Evolutionary conservation across 2,329 filamentous ascomycete species (phyloP), one percentile per base, ranked within the genome.

Genomic region (Trichoderma atrobrunneum): DNA sequence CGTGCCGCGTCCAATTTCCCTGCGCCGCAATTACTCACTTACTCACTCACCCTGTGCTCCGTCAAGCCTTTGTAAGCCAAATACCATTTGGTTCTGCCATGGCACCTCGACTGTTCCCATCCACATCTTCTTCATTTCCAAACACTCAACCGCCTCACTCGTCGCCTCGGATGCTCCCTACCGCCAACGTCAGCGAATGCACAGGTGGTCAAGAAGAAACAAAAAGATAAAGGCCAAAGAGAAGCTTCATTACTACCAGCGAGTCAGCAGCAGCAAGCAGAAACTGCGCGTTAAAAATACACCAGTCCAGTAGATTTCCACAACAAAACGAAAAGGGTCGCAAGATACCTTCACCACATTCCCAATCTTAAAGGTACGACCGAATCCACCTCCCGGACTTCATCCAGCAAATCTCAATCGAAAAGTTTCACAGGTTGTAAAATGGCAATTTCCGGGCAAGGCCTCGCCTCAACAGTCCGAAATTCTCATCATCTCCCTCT

Each of bases 381-480:
- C 4, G 7, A 48, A 12, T 24, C 43, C 54, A 43, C 21, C 43
- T 1, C 26, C 5, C 12, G 14, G 30, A 14, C 12, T n/a, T 43
- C 11, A 51, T 21, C 59, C 14, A n/a, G 18, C 32, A 12, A 26
- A 26, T 21, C 21, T 43, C 24, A 39, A 5, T n/a, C 51, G 8
- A n/a, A 32, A 6, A n/a, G 21, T 5, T 11, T 69, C 66, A 75
- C 5, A 74, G 21, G 28, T 67, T 63, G 3, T 51, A 48, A 70
- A 81, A 80, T 3, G 80, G 78, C 6, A 81, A 72, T 34, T 74
- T 69, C 32, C 76, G 74, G 16, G 73, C 76, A 30, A 81, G 73
- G 10, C 74, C 75, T 7, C 71, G 59, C n/a, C 63, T 68, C 43
- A 81, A 74, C 3, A 74, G 60, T 2, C 70, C 70, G 21, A 76